phyloP scores from a whole-genome alignment of 192 early-diverging fungal species.

The Backusella mclennaniae region DNA sequence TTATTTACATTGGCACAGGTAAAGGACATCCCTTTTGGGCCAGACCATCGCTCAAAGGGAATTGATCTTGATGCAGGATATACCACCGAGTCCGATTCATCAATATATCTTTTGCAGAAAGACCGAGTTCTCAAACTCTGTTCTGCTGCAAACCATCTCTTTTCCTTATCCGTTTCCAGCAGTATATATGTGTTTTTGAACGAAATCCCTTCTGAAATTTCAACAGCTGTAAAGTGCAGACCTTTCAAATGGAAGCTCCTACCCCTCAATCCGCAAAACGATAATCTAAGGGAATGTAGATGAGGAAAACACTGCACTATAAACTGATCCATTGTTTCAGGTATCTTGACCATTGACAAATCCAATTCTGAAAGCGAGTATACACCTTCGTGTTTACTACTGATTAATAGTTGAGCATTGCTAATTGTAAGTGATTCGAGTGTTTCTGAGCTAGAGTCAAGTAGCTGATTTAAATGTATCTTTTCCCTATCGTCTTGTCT shows the following conservation, averaged over 20 bases:
- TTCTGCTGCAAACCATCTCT: background rate
- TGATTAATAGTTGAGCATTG: background rate
- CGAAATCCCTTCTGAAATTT: background rate
- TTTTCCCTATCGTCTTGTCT: background rate
- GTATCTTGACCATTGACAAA: background rate
- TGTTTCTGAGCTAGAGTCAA: background rate
- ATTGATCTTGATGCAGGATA: background rate
- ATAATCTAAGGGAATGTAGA: background rate
- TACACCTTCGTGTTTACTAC: background rate
- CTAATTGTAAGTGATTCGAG: background rate
- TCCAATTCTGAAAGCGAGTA: background rate
- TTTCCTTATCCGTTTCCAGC: background rate
- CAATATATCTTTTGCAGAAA: background rate
- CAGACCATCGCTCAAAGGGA: background rate
- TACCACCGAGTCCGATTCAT: background rate
- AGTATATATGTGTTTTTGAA: background rate
- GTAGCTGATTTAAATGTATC: background rate
- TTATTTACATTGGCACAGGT: background rate
- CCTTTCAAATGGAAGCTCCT: background rate
- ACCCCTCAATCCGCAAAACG: background rate
- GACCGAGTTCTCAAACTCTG: background rate
- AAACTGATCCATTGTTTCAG: background rate
- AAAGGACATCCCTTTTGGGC: background rate
- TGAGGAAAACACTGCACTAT: background rate
- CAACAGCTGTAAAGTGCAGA: background rate